These are phyloP conservation scores for Solanum tacnaense DNA, from an alignment of 257 asterid species.

Conservation along the genomic window DNA sequence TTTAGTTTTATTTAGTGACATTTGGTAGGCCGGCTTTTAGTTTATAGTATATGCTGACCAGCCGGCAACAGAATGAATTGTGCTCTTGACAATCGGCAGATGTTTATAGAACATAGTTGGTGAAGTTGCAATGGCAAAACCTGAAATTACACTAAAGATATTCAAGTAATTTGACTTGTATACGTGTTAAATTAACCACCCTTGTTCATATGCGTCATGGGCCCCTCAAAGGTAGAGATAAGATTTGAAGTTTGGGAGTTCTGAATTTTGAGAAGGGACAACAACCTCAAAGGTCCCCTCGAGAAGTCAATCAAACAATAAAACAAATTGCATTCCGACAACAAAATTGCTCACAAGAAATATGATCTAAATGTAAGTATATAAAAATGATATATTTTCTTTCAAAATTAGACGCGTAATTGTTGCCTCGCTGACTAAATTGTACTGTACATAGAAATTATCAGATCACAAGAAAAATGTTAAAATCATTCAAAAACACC, in stretches of 20 bases:
- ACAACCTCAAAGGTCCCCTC: not conserved
- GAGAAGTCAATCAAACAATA: not conserved
- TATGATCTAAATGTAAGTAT: not conserved
- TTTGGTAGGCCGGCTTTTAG: constrained; percentile 3
- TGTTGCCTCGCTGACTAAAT: not conserved
- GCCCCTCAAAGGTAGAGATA: not conserved
- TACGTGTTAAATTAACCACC: not conserved
- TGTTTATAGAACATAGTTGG: not conserved
- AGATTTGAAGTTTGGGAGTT: not conserved
- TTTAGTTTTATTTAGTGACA: not conserved
- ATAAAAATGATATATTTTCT: too few relatives aligned
- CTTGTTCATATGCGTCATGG: not conserved
- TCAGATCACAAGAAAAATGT: not conserved
- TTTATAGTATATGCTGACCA: not conserved
- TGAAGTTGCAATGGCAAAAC: not conserved
- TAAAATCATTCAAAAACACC: not conserved
- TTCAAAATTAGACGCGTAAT: not conserved
- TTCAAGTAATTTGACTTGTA: not conserved
- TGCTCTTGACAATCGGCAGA: not conserved
- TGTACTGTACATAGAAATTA: not conserved
- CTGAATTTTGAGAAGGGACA: not conserved
- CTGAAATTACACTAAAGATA: not conserved
- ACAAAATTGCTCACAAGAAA: not conserved
- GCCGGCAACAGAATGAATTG: not conserved
- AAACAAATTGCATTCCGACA: not conserved